These are phyloP conservation scores for Cinnamomum micranthum DNA, from an alignment of 164 flowering plant genomes.

Conservation along the genomic window DNA sequence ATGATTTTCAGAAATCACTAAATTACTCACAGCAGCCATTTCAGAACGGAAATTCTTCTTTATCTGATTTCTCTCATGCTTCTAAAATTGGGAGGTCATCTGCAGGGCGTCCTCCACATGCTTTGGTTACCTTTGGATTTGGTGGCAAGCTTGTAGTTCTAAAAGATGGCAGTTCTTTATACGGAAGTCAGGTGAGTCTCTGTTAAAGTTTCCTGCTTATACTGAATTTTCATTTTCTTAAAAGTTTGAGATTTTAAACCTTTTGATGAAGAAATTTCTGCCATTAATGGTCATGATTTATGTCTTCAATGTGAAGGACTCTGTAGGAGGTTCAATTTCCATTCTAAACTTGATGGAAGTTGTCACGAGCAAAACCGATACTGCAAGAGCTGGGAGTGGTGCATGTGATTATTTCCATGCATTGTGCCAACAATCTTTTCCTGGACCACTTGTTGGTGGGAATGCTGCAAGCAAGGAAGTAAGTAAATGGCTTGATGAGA, in stretches of 20 bases:
- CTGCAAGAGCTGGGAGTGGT: constrained; percentile 29
- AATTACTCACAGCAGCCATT: constrained; percentile 34
- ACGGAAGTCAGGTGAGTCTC: constrained; percentile 62
- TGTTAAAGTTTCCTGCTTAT: not conserved
- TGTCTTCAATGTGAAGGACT: constrained; percentile 46
- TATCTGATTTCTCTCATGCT: constrained; percentile 31
- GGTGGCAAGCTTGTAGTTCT: constrained; percentile 92
- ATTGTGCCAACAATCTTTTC: constrained; percentile 73
- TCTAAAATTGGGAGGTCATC: constrained; percentile 59
- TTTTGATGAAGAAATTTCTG: not conserved
- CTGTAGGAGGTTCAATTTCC: constrained; percentile 53
- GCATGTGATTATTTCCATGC: constrained; percentile 51
- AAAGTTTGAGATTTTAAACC: not conserved
- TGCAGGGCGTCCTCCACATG: constrained; percentile 95
- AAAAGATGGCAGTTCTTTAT: constrained; percentile 44
- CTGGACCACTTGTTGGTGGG: constrained; percentile 95
- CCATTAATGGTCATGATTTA: not conserved
- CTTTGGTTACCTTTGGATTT: constrained; percentile 93
- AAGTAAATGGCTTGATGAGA: constrained; percentile 92
- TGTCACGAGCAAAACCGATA: constrained; percentile 34
- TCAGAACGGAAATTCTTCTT: constrained; percentile 28
- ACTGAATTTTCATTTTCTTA: not conserved
- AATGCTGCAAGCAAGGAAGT: constrained; percentile 76
- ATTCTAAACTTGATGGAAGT: constrained; percentile 73
- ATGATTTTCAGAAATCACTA: constrained; percentile 35